Conservation (phyloP, 768 basidiomycete species). For the Lentinula aciculospora region DNA sequence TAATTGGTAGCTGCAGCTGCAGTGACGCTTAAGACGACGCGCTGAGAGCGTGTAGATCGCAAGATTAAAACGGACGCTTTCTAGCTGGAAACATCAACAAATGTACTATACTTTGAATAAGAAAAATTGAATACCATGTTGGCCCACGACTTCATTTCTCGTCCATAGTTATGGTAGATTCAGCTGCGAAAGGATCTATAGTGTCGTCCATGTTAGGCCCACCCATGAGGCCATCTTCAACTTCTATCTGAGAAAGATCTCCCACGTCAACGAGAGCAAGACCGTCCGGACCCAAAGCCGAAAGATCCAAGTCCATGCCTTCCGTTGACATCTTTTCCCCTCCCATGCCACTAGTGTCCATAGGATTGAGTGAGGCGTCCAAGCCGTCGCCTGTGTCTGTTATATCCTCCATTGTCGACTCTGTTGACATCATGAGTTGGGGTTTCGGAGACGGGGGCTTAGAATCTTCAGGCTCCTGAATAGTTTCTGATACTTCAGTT, state of each 20-base stretch:
- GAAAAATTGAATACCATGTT: not conserved
- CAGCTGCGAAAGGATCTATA: conserved; percentile 51
- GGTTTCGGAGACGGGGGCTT: conserved; percentile 68
- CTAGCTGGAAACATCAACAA: conserved; percentile 8
- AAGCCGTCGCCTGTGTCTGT: conserved; percentile 33
- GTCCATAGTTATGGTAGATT: not conserved
- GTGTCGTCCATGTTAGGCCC: conserved; percentile 54
- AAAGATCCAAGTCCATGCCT: conserved; percentile 55
- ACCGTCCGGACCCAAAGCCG: conserved; percentile 60
- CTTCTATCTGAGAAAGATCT: conserved; percentile 45
- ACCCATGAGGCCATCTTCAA: conserved; percentile 48
- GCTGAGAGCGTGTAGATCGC: no score
- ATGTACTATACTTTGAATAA: not conserved
- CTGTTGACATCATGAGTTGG: conserved; percentile 50
- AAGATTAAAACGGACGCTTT: no score
- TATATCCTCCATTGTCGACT: conserved; percentile 31
- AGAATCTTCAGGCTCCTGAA: conserved; percentile 33
- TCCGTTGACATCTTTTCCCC: conserved; percentile 25
- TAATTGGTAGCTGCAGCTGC: not conserved
- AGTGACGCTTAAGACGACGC: no score
- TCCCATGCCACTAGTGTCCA: conserved; percentile 41
- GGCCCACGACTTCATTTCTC: not conserved
- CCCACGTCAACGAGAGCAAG: conserved; percentile 46
- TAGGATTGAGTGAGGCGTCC: conserved; percentile 50
- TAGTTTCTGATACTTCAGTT: conserved; percentile 23